Evolutionary conservation across 140 eudicot species (phyloP), one percentile per base, ranked within the genome.

Genomic region (Anethum foeniculum): DNA sequence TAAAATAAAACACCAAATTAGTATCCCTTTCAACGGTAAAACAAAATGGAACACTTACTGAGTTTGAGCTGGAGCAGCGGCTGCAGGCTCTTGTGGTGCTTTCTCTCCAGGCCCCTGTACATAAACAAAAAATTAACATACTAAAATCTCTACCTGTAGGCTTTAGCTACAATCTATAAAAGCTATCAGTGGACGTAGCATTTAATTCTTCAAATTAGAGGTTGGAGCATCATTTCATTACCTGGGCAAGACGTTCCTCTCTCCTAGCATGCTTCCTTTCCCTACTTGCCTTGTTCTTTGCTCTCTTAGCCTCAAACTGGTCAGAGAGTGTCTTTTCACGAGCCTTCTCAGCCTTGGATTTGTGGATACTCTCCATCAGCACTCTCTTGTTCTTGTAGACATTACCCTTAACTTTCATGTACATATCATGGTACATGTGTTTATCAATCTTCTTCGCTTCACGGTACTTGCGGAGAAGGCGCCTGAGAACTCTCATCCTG

Each of bases 401-500:
- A 56, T 90, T 90, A 86, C 94, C 94, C 81, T 90, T 90, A 49
- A 90, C 94, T 82, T 90, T 90, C 94, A 90, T 88, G 86, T 90
- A 90, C 94, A 90, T 90, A 77, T 90, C 94, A 81, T 90, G 94
- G 46, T 90, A 90, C 94, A 90, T 90, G 76, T 90, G 94, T 46
- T 85, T 90, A 85, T 90, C 94, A 38, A 90, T 90, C 86, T 90
- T 90, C 94, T 90, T 90, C 0, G 94, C 80, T 82, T 90, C 94
- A 7, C 94, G 84, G 76, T 88, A 90, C 86, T 90, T 90, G 46
- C 92, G 86, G 39, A 90, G 94, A 69, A 90, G 85, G 23, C 94
- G 85, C 86, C 94, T 88, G 15, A 90, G 89, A 30, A 90, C 92
- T 75, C 92, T 82, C 94, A 90, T 86, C 85, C 92, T 90, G 62